Percentiles rank a stretch among this genome's conserved stretches.
phyloP scores from a whole-genome alignment of 208 protist species.

The Leishmania major region DNA sequence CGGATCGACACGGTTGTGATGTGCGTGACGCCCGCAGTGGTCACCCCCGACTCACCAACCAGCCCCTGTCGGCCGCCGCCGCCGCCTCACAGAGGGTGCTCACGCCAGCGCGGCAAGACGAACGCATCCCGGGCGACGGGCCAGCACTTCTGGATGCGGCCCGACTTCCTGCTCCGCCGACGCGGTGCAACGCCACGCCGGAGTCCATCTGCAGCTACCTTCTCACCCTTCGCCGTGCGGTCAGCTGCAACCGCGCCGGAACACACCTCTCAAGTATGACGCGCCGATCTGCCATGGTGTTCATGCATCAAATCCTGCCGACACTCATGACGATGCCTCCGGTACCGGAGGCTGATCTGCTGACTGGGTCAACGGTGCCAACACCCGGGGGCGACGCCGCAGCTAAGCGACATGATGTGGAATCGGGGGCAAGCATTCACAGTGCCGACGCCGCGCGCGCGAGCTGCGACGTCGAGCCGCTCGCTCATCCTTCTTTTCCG shows the following conservation, averaged over 20 bases:
- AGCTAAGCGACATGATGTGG: too few species aligned
- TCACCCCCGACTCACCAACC: background rate
- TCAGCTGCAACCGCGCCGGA: background rate
- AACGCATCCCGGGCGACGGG: background rate
- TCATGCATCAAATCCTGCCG: background rate
- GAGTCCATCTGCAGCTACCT: constrained; percentile 14
- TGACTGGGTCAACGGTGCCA: background rate
- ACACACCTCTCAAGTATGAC: background rate
- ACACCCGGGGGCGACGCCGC: background rate
- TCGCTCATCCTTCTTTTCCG: background rate
- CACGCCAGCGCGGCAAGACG: background rate
- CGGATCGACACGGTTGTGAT: too few species aligned
- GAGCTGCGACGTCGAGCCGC: background rate
- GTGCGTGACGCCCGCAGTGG: background rate
- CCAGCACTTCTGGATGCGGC: background rate
- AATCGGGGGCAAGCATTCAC: background rate
- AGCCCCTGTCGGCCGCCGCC: background rate
- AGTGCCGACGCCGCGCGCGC: background rate
- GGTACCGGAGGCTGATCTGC: background rate
- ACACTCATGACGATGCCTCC: constrained; percentile 7
- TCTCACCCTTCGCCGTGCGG: background rate
- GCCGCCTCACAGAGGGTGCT: background rate
- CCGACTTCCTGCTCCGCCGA: constrained; percentile 4
- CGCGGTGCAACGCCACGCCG: background rate
- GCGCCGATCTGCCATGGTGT: background rate